phyloP scores from a whole-genome alignment of 768 basidiomycete species.

The Xerocomus spinulosus region DNA sequence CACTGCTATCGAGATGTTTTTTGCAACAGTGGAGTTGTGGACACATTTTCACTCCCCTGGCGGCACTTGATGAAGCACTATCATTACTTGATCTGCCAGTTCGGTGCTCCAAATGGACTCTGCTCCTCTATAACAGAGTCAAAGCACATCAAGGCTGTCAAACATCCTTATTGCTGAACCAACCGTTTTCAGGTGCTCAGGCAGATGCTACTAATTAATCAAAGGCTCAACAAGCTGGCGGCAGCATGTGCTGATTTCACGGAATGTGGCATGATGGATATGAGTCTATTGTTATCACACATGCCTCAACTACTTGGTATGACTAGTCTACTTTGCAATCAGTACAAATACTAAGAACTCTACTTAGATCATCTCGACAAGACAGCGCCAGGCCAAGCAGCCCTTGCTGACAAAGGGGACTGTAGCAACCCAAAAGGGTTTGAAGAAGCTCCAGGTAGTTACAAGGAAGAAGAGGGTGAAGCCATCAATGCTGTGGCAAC shows the following conservation, averaged over 20 bases:
- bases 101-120: background rate
- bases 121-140: background rate
- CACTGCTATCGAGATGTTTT: constrained; percentile 23
- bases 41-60: constrained; percentile 24
- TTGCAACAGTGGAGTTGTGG: constrained; percentile 4
- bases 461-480: no score
- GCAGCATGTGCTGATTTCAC: background rate
- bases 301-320: no score
- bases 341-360: no score
- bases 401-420: no score
- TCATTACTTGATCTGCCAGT: background rate
- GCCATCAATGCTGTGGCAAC: no score
- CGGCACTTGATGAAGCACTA: constrained; percentile 28
- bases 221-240: background rate
- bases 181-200: background rate
- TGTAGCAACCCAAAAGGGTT: no score
- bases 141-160: no score
- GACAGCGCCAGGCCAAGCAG: no score
- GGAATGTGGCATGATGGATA: background rate
- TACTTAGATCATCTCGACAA: no score
- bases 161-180: background rate
- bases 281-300: no score
- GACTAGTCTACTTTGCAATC: no score
- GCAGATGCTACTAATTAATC: background rate
- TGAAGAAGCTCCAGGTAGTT: no score